Evolutionary conservation across 352 stramenopile genomes (phyloP).

Genomic region (Thalassiosira livingstoniorum): DNA sequence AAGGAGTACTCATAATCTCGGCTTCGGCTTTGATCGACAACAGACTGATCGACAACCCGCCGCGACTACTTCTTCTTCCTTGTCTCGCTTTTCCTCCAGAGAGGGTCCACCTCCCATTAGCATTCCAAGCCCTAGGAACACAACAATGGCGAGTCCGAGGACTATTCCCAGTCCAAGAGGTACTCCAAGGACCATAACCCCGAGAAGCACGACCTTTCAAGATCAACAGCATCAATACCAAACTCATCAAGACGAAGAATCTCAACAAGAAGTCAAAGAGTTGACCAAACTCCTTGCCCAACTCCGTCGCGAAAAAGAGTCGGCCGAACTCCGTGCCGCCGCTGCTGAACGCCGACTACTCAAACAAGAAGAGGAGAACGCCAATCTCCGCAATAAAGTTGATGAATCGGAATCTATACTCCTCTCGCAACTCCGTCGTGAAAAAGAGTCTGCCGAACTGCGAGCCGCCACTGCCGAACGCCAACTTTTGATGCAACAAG

Average conservation of each 20-base stretch:
- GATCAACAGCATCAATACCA: not conserved
- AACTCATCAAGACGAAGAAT: not conserved
- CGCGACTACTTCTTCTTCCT: not conserved
- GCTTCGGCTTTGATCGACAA: conserved; percentile 41
- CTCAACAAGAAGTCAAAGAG: not conserved
- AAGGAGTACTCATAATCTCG: conserved; percentile 5
- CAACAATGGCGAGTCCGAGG: not conserved
- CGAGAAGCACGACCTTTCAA: not conserved
- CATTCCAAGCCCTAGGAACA: not conserved
- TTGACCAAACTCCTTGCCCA: not conserved
- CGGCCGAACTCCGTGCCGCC: not conserved
- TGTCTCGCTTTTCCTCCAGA: not conserved
- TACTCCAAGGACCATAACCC: not conserved
- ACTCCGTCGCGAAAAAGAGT: conserved; percentile 12
- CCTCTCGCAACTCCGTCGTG: not conserved
- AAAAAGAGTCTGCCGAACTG: conserved; percentile 7
- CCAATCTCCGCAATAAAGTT: too few species aligned
- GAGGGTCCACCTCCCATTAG: not conserved
- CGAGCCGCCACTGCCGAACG: not conserved
- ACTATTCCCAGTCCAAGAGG: not conserved
- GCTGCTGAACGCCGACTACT: not conserved
- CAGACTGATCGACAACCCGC: not conserved
- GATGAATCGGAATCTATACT: too few species aligned
- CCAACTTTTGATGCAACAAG: not conserved
- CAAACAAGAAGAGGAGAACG: conserved; percentile 20